Base-by-base conservation (phyloP, 106 monocot genomes). In the Triglochin maritima region DNA sequence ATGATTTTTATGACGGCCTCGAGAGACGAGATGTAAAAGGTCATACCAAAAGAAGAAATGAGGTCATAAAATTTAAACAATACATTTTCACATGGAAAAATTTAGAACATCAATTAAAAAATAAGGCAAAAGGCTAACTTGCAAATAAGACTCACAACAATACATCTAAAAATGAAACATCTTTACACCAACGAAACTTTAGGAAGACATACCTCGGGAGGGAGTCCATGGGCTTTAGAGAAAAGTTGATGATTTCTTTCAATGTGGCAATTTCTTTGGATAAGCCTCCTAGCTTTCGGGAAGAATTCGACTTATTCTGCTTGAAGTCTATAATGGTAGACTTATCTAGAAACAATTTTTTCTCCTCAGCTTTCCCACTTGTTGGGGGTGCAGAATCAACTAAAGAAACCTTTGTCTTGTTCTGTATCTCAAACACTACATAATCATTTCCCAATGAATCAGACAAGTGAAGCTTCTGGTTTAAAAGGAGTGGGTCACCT, bases 261-360 rank as follows among this genome's bases (percentile, higher is more conserved):
- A 96, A 74, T 68, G 70, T 71, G n/a, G 74, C 60, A 81, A 72
- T 78, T 71, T 96, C 91, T 77, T 91, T 96, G 13, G 85, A 81
- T 65, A 96, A 71, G 46, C 96, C 90, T 68, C 96, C 91, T 67
- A 91, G 72, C 74, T 16, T 87, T 65, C 81, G 80, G 60, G 63
- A 14, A 64, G 66, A 51, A 50, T 14, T 17, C 42, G 46, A 55
- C 56, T 69, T 63, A 50, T 50, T 72, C 29, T 67, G 68, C 56
- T 51, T 50, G 41, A 69, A 49, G n/a, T 60, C 67, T 44, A 64
- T 49, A 61, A 6, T 14, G 10, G 6, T 43, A 1, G 7, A 9
- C 17, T 69, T 53, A 12, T 44, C 60, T 58, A 15, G 46, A 8
- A 56, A 29, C 2, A 66, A 44, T 6, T 60, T 64, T 47, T 14